Evolutionary conservation across 2,329 filamentous ascomycete species (phyloP), one percentile per base, ranked within the genome.

Genomic region (Alternaria sp.): DNA sequence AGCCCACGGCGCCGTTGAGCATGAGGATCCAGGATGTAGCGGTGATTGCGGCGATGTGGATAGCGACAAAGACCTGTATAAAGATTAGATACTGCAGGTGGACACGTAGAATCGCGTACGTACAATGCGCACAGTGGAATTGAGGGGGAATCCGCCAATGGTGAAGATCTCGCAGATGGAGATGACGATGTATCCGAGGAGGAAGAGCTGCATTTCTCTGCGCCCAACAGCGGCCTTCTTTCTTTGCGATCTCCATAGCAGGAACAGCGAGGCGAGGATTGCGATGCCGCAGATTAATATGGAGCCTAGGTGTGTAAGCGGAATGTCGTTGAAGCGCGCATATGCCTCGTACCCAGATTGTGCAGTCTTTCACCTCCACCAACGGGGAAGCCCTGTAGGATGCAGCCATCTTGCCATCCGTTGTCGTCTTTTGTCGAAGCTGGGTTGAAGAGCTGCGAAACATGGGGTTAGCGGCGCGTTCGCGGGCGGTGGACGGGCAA

Each of bases 81-180:
- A 11, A 30, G 25, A 21, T 65, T 47, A 54, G 65, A 23, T 19
- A 50, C 15, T 8, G n/a, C 9, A 13, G 15, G 4, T 23, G 17
- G 7, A 45, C 15, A 46, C 21, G 19, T 28, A 28, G 15, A 19
- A 30, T 5, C 17, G 21, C 15, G 60, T 51, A 84, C 90, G 68
- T 86, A 91, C 93, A 73, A 92, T 86, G 78, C 93, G 89, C 62
- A 92, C 91, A 54, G 82, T 88, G 56, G 85, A 82, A 69, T 87
- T 83, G 19, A 97, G 82, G 3, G 95, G 93, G 74, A 99, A 95
- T 28, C 90, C 92, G 70, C 96, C 96, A 36, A 98, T 89, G 0
- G 93, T 94, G 82, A 99, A 97, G 75, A 99, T 97, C 80, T 98
- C 96, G 82, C 94, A 97, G 74, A 99, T 92, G 73, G 92, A 89